These are phyloP conservation scores for Metschnikowia noctiluminum DNA, from an alignment of 805 yeast species.

Conservation along the genomic window DNA sequence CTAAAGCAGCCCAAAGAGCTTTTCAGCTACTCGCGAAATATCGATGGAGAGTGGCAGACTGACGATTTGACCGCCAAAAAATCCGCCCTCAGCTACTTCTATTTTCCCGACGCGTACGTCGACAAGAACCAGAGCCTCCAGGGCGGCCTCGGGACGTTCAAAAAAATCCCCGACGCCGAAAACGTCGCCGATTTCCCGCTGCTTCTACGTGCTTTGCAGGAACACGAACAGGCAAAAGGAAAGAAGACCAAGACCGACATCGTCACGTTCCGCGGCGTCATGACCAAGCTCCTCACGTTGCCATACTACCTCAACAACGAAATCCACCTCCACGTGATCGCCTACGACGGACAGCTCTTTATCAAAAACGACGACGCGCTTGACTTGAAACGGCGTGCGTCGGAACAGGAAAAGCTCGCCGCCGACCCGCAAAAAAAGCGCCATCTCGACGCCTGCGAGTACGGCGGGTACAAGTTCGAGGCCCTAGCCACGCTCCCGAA, in stretches of 20 bases:
- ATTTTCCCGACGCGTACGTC: constrained; percentile 72
- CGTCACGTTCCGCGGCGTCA: constrained; percentile 80
- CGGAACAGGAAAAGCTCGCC: constrained; percentile 16
- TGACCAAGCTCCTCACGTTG: constrained; percentile 68
- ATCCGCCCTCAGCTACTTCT: constrained; percentile 61
- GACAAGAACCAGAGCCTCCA: constrained; percentile 58
- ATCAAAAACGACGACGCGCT: constrained; percentile 50
- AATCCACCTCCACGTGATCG: constrained; percentile 58
- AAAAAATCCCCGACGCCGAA: constrained; percentile 50
- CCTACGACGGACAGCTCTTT: constrained; percentile 73
- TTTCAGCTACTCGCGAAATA: constrained; percentile 58
- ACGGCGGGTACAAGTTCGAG: constrained; percentile 85
- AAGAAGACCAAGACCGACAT: constrained; percentile 59
- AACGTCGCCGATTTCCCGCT: constrained; percentile 56
- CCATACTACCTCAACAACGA: constrained; percentile 59
- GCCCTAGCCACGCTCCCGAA: constrained; percentile 65
- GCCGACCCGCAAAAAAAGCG: constrained; percentile 22
- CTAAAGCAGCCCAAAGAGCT: constrained; percentile 86
- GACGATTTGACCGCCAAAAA: constrained; percentile 48
- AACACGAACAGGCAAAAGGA: constrained; percentile 49
- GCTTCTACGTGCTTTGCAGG: constrained; percentile 51
- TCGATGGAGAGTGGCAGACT: constrained; percentile 41
- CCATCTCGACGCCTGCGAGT: constrained; percentile 43
- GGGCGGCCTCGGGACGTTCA: constrained; percentile 61
- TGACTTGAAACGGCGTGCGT: constrained; percentile 28